Base-by-base conservation (phyloP, 129 eudicot genomes). In the Pittosporum tobira region DNA sequence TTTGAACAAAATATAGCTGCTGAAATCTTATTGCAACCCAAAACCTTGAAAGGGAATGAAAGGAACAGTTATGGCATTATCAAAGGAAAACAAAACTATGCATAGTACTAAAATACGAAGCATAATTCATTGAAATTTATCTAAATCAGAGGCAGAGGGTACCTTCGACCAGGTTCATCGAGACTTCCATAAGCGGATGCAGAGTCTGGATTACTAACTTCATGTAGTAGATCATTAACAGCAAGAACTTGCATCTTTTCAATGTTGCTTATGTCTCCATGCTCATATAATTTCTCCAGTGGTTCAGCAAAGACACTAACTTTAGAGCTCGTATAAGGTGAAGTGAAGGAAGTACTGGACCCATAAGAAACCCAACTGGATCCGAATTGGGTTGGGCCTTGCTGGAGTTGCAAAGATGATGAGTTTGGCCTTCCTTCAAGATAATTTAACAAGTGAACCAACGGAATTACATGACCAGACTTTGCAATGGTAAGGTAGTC, bases 81-180 rank as follows among this genome's bases (percentile, higher is more conserved):
- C 43, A 51, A 57, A 46, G 36, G 6, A 70, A 52, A 18, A 26
- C 14, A 36, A 9, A 61, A 40, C 13, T 23, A 45, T 40, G 4
- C 23, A 37, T 48, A 71, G n/a, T 40, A 23, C 43, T 23, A 36
- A n/a, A n/a, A n/a, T n/a, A n/a, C n/a, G n/a, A n/a, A n/a, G n/a
- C n/a, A n/a, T n/a, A n/a, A n/a, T n/a, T n/a, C n/a, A n/a, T n/a
- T n/a, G 14, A 24, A 62, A 29, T 9, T 19, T 23, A 50, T 18
- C 16, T 20, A 20, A n/a, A 56, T 26, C 59, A 61, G 48, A 59
- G 25, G 19, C 49, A 47, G 36, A 51, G 30, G n/a, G 25, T 82
- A 90, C 98, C 98, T 90, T 77, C 81, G 77, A 65, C 99, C 99
- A 72, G 96, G 77, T 70, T 77, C 88, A 73, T 93, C 99, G 59